These are phyloP conservation scores for Tuber calosporum DNA, from an alignment of 495 filamentous ascomycete species.

Conservation along the genomic window DNA sequence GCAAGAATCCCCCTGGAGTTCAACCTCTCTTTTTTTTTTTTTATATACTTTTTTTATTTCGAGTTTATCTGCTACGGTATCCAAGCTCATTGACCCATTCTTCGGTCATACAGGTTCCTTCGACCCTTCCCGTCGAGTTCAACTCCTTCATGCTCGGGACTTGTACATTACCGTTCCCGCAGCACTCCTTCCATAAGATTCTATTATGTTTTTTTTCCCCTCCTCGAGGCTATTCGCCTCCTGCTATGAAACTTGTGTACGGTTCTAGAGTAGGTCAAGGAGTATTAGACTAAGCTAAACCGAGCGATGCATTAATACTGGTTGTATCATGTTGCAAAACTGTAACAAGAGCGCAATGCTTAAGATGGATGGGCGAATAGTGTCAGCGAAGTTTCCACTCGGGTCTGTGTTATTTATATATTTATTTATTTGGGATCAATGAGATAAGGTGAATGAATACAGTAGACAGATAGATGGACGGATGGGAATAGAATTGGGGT, in stretches of 20 bases:
- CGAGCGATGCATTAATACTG: background rate
- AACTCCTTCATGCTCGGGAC: no score
- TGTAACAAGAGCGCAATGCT: background rate
- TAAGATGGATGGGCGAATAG: background rate
- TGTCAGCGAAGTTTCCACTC: background rate
- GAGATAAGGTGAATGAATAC: background rate
- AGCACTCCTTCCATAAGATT: no score
- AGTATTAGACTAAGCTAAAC: background rate
- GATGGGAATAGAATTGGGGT: background rate
- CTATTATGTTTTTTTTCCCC: background rate
- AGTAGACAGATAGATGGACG: background rate
- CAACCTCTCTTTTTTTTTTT: no score
- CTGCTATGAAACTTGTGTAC: background rate
- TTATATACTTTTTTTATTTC: no score
- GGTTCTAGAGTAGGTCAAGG: background rate
- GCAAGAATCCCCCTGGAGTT: no score
- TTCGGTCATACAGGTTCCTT: no score
- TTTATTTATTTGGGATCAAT: background rate
- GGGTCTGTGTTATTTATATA: background rate
- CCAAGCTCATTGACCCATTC: no score
- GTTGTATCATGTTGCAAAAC: background rate
- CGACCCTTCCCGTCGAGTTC: no score
- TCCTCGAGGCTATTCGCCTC: background rate
- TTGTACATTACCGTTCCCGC: no score
- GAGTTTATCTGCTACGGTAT: no score